Percentiles rank a stretch among this genome's conserved stretches.
Conservation (phyloP, 1,139 yeast genomes). For the Saccharomyces hybrid region DNA sequence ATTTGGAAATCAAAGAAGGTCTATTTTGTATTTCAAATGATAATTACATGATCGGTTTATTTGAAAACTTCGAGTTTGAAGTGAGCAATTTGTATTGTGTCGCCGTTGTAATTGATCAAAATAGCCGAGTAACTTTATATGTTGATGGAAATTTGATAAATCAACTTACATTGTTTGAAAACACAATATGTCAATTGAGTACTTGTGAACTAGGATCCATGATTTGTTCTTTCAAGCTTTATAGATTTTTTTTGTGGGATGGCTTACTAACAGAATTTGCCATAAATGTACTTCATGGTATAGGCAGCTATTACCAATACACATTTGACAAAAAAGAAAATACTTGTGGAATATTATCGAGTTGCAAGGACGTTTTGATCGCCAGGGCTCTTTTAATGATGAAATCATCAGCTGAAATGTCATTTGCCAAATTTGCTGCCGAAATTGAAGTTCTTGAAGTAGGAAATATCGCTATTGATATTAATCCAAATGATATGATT, state of each 20-base stretch:
- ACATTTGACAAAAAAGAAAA: constrained; percentile 5
- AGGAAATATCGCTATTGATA: constrained; percentile 1
- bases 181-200: constrained; percentile 3
- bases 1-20: constrained; percentile 25
- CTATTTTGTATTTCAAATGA: constrained; percentile 26
- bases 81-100: constrained; percentile 16
- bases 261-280: constrained; percentile 8
- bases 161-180: constrained; percentile 13
- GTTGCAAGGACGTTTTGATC: not conserved
- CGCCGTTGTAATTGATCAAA: constrained; percentile 9
- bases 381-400: not conserved
- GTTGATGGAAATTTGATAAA: constrained; percentile 22
- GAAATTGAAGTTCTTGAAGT: constrained; percentile 1
- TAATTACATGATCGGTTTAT: constrained; percentile 24
- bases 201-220: constrained; percentile 25
- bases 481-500: constrained; percentile 3
- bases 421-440: not conserved
- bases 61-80: constrained; percentile 24
- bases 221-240: constrained; percentile 26
- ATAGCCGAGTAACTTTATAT: constrained; percentile 13
- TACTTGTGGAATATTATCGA: too few species aligned
- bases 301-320: constrained; percentile 7
- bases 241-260: constrained; percentile 13
- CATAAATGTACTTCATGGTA: constrained; percentile 5
- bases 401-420: not conserved